Percentiles rank a stretch among this genome's conserved stretches.
Conservation (phyloP, 495 filamentous ascomycete genomes). For the Lasiosphaeris hirsuta region DNA sequence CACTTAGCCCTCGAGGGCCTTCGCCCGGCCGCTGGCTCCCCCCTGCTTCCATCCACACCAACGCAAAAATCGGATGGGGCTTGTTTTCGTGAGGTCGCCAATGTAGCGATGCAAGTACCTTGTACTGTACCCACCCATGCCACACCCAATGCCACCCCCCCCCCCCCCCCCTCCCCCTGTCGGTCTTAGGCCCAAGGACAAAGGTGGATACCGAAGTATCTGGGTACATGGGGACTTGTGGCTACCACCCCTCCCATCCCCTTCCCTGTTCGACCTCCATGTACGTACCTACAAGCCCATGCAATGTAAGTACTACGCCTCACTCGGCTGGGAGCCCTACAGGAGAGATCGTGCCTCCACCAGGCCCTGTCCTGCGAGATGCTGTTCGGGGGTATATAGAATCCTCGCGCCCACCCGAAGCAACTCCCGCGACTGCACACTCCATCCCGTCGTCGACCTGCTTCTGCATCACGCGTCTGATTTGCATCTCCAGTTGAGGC, state of each 20-base stretch:
- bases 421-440: slow-evolving; percentile 8
- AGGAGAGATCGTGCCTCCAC: slow-evolving; percentile 34
- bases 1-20: slow-evolving; percentile 23
- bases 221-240: not conserved
- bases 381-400: slow-evolving; percentile 31
- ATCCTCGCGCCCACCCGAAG: slow-evolving; percentile 28
- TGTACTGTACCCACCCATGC: slow-evolving; percentile 7
- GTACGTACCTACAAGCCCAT: slow-evolving; percentile 18
- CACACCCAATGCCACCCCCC: not conserved
- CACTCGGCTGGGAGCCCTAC: slow-evolving; percentile 26
- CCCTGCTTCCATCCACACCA: slow-evolving; percentile 24
- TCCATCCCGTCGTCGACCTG: slow-evolving; percentile 14
- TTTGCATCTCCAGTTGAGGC: slow-evolving; percentile 1
- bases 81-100: slow-evolving; percentile 29
- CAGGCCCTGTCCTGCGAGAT: slow-evolving; percentile 26
- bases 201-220: not conserved
- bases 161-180: not conserved
- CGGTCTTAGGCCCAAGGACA: slow-evolving; percentile 8
- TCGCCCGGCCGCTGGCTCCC: slow-evolving; percentile 19
- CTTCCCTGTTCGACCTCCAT: slow-evolving; percentile 13
- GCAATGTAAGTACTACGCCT: slow-evolving; percentile 30
- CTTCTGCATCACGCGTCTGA: slow-evolving; percentile 1
- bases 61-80: slow-evolving; percentile 21
- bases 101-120: not conserved
- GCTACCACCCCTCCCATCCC: slow-evolving; percentile 11